These are phyloP conservation scores for Fusarium clavum DNA, from an alignment of 2,329 filamentous ascomycete genomes.

Conservation along the genomic window DNA sequence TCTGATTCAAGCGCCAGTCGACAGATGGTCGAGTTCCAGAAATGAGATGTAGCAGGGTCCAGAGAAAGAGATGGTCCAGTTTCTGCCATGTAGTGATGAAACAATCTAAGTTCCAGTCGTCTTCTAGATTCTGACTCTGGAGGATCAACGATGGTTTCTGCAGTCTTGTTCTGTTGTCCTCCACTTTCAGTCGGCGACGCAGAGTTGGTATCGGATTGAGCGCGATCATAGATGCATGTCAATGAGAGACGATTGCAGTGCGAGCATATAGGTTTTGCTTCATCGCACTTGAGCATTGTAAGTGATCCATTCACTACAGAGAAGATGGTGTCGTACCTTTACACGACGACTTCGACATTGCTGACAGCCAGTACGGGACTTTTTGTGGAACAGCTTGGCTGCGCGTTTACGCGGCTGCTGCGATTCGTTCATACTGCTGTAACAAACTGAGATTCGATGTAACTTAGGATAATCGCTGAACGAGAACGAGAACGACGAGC, in stretches of 20 bases:
- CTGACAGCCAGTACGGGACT: slow-evolving; percentile 13
- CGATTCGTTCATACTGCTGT: neutral
- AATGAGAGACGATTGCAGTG: slow-evolving; percentile 1
- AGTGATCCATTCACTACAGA: neutral
- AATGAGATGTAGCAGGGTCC: neutral
- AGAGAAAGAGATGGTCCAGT: slow-evolving; percentile 2
- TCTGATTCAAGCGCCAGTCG: slow-evolving; percentile 6
- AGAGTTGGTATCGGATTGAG: neutral
- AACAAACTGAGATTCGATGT: neutral
- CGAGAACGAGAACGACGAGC: slow-evolving; percentile 12
- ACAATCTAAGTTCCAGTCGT: neutral
- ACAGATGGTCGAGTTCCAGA: neutral
- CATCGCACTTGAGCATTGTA: slow-evolving; percentile 6
- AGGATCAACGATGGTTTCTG: neutral
- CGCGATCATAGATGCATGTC: slow-evolving; percentile 1
- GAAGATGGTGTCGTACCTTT: neutral
- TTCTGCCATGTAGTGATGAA: slow-evolving; percentile 10
- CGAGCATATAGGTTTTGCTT: neutral
- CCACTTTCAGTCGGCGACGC: neutral
- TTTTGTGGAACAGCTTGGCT: slow-evolving; percentile 14
- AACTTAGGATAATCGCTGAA: neutral
- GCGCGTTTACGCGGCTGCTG: slow-evolving; percentile 5
- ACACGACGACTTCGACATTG: slow-evolving; percentile 12
- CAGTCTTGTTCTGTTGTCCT: neutral
- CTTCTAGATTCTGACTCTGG: slow-evolving; percentile 7